Conservation (phyloP, 108 stramenopile genomes). For the Skeletonema costatum region DNA sequence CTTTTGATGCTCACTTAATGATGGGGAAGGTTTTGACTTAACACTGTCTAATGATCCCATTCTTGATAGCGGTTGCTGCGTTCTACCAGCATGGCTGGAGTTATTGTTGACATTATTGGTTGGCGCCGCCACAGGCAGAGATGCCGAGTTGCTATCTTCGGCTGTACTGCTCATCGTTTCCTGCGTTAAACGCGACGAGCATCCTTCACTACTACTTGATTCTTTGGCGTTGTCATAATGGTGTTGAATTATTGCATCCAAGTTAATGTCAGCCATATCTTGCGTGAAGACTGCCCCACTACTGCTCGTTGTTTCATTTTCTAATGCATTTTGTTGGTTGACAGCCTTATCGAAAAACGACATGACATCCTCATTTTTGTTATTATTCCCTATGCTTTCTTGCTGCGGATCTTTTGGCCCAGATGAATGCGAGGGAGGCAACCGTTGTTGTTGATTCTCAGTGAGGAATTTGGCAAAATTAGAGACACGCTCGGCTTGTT, state of each 20-base stretch:
- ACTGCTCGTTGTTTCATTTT: not conserved
- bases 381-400: not conserved
- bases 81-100: not conserved
- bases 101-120: not conserved
- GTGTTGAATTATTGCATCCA: not conserved
- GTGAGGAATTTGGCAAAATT: not conserved
- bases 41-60: not conserved
- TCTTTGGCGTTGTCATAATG: not conserved
- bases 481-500: not conserved
- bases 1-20: not conserved
- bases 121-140: not conserved
- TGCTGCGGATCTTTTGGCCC: not conserved
- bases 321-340: not conserved
- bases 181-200: not conserved
- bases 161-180: not conserved
- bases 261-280: not conserved
- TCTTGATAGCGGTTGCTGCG: not conserved
- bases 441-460: not conserved
- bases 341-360: not conserved
- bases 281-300: not conserved
- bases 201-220: not conserved
- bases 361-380: not conserved
- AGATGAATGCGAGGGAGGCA: too few species aligned
- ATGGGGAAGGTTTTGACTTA: not conserved
- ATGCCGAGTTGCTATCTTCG: not conserved